A percentile compares a stretch with the other conserved stretches of the same genome.
phyloP scores from a whole-genome alignment of 2,329 filamentous ascomycete species.

The Apiospora arundinis region DNA sequence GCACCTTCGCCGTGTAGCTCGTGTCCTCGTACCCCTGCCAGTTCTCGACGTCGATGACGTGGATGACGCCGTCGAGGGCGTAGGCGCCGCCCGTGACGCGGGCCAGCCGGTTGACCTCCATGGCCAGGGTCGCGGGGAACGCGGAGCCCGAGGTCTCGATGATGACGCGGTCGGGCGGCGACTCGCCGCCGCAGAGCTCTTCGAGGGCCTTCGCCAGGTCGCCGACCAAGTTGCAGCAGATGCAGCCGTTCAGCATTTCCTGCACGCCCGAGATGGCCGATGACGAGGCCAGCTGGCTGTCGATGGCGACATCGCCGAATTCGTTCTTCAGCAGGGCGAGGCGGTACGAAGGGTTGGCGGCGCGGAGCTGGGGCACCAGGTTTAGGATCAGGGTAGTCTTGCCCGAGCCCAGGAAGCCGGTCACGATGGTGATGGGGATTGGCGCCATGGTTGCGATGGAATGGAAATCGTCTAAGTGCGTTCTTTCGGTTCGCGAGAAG shows the following conservation, averaged over 20 bases:
- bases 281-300: constrained; percentile 86
- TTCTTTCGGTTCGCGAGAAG: neutral
- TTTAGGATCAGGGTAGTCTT: constrained; percentile 97
- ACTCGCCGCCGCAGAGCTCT: constrained; percentile 60
- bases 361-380: constrained; percentile 85
- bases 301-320: constrained; percentile 92
- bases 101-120: constrained; percentile 84
- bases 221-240: constrained; percentile 98
- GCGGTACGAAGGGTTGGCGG: constrained; percentile 75
- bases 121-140: constrained; percentile 85
- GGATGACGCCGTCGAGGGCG: constrained; percentile 84
- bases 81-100: constrained; percentile 72
- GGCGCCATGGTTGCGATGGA: constrained; percentile 57
- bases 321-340: constrained; percentile 98
- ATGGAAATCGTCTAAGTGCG: neutral
- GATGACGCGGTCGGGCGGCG: constrained; percentile 81
- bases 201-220: constrained; percentile 82
- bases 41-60: constrained; percentile 92
- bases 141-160: constrained; percentile 92
- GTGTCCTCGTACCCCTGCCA: constrained; percentile 94
- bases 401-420: constrained; percentile 93
- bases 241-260: constrained; percentile 95
- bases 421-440: constrained; percentile 92
- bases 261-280: constrained; percentile 86
- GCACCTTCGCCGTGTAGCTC: constrained; percentile 84